These are phyloP conservation scores for Madurella mycetomatis DNA, from an alignment of 2,329 filamentous ascomycete genomes.

Conservation along the genomic window DNA sequence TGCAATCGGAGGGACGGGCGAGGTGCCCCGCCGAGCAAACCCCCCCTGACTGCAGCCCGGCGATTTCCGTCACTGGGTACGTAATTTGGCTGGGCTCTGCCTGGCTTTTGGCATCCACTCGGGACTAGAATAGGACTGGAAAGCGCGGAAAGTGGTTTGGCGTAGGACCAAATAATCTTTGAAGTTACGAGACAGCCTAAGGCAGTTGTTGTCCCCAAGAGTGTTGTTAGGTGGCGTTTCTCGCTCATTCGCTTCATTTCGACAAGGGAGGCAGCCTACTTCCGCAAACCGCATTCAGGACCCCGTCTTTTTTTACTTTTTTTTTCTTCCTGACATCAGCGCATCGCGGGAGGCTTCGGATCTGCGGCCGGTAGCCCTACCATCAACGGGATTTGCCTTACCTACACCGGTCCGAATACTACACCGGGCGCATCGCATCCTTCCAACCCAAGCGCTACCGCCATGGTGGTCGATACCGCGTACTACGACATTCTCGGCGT, in stretches of 20 bases:
- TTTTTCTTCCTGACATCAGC: too few species aligned
- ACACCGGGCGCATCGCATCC: background rate
- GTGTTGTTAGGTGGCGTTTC: too few species aligned
- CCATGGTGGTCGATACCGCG: conserved; percentile 81
- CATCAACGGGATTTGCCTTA: background rate
- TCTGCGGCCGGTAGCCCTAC: background rate
- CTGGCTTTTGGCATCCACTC: background rate
- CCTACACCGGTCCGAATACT: background rate
- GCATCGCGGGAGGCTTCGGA: too few species aligned
- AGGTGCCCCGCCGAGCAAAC: background rate
- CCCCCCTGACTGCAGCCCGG: conserved; percentile 3
- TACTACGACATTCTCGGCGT: conserved; percentile 89
- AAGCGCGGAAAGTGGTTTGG: background rate
- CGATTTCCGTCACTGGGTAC: conserved; percentile 13
- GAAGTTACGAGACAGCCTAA: too few species aligned
- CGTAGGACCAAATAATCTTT: too few species aligned
- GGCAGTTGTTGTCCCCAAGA: too few species aligned
- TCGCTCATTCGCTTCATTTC: too few species aligned
- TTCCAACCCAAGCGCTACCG: conserved; percentile 23
- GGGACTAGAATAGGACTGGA: background rate
- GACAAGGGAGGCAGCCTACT: too few species aligned
- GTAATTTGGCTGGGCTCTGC: conserved; percentile 21
- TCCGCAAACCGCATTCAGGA: too few species aligned
- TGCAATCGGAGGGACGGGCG: too few species aligned
- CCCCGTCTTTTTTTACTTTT: too few species aligned